Conservation (phyloP, 208 protist species). For the Trypanosoma theileri region DNA sequence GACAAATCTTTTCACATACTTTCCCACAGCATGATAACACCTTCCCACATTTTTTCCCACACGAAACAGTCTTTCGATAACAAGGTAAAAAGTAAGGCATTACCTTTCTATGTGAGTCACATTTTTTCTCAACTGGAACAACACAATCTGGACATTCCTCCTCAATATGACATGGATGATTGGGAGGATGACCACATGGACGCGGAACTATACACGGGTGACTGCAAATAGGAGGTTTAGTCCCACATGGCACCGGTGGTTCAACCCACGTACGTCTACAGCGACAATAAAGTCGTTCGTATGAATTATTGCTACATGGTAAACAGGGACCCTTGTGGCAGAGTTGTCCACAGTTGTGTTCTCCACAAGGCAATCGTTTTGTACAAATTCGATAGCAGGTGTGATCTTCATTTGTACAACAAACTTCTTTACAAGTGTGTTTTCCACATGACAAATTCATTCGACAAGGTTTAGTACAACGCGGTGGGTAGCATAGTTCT, state of each 20-base stretch:
- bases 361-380: slow-evolving; percentile 80
- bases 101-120: slow-evolving; percentile 68
- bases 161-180: slow-evolving; percentile 79
- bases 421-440: slow-evolving; percentile 79
- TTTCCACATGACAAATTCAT: slow-evolving; percentile 78
- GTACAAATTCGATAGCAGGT: slow-evolving; percentile 79
- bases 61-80: slow-evolving; percentile 55
- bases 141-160: slow-evolving; percentile 74
- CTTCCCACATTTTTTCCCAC: slow-evolving; percentile 79
- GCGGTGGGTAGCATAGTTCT: slow-evolving; percentile 43
- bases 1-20: slow-evolving; percentile 68
- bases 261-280: slow-evolving; percentile 82
- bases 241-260: slow-evolving; percentile 90
- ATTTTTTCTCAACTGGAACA: slow-evolving; percentile 78
- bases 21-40: slow-evolving; percentile 69
- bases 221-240: slow-evolving; percentile 74
- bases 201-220: slow-evolving; percentile 76
- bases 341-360: slow-evolving; percentile 74
- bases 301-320: slow-evolving; percentile 64
- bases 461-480: slow-evolving; percentile 64
- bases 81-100: slow-evolving; percentile 79
- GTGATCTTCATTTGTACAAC: slow-evolving; percentile 84
- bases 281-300: slow-evolving; percentile 84
- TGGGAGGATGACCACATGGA: slow-evolving; percentile 82
- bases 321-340: slow-evolving; percentile 86